Evolutionary conservation across 2,329 filamentous ascomycete species (phyloP), one percentile per base, ranked within the genome.

Genomic region (Fusarium lyarnte): DNA sequence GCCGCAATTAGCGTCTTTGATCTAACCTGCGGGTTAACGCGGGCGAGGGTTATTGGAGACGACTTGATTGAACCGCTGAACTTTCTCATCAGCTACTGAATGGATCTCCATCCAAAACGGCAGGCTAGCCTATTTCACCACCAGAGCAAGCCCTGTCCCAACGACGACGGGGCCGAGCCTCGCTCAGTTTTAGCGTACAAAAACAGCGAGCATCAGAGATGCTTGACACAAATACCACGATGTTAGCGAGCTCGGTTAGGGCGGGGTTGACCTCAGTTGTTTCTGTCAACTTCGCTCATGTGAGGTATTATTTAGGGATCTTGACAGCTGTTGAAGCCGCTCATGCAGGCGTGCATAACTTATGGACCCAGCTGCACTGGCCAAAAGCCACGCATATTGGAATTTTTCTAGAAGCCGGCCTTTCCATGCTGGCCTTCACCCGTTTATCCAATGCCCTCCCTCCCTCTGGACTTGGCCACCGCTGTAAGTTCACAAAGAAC

Each of bases 341-440:
- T 49, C 47, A 71, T 71, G 69, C 69, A 72, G 69, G 59, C 31
- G 54, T 65, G 47, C 63, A 68, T 66, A 61, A 68, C 47, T 41
- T 66, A 66, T 47, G 60, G 66, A 61, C 41, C 65, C 52, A 43
- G 57, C 62, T 68, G 65, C 61, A 72, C 59, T 57, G 43, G 49
- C 55, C 58, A 66, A 49, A 60, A 60, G 65, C 72, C 75, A 47
- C 46, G 25, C 46, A 46, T 70, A 64, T 54, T 76, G 47, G 76
- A 77, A 77, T 68, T 72, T 58, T 77, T 77, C 76, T 77, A 63
- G 76, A 77, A 77, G 73, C 63, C 52, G 63, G 58, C 57, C 53
- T 66, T 61, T 68, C 66, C 73, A 70, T 68, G 38, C 33, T 46
- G 69, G 31, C 65, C 65, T 66, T 61, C 63, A 27, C 47, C 39